Evolutionary conservation across 495 filamentous ascomycete species (phyloP), one percentile per base, ranked within the genome.

Genomic region (Penicillium argentinense): DNA sequence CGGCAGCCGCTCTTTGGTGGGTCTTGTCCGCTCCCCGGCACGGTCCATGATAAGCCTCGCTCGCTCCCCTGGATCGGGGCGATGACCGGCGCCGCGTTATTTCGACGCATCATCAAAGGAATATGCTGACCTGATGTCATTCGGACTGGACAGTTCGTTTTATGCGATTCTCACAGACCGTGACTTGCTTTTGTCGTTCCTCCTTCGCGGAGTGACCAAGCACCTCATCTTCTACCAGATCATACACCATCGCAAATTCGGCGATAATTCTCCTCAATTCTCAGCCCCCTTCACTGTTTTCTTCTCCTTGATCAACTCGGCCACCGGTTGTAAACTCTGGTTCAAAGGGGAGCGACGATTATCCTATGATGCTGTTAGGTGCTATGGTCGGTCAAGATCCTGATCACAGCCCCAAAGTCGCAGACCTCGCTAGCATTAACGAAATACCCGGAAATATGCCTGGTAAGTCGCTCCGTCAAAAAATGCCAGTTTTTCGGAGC

Each of bases 361-460:
- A n/a, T 11, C 16, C 13, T 62, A 68, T 56, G 27, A 71, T 73
- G 70, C 56, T 70, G 45, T 43, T 68, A 45, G 69, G 62, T 62
- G 53, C 59, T 51, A 74, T 75, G 69, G 63, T 69, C 42, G 61
- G 51, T 47, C 68, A 73, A 55, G 57, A 66, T 39, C 51, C 46
- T 39, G 54, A 60, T 51, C 54, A 60, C 40, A 72, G 60, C 59
- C 58, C 67, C 43, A 62, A 70, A 54, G 49, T 65, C 49, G 63
- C 64, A 34, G 67, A 73, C 45, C 66, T 75, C n/a, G 64, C 70
- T 34, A 74, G 70, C 45, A 75, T 75, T 47, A 68, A 69, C 47
- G 72, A 75, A 59, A 51, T 71, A 21, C 69, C 70, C 29, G 67
- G 53, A 44, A 61, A 70, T 38, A 59, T 72, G 56, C 61, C 68